Base-by-base conservation (phyloP, 1,284 basidiomycete genomes). In the Lignosus rhinocerotis region DNA sequence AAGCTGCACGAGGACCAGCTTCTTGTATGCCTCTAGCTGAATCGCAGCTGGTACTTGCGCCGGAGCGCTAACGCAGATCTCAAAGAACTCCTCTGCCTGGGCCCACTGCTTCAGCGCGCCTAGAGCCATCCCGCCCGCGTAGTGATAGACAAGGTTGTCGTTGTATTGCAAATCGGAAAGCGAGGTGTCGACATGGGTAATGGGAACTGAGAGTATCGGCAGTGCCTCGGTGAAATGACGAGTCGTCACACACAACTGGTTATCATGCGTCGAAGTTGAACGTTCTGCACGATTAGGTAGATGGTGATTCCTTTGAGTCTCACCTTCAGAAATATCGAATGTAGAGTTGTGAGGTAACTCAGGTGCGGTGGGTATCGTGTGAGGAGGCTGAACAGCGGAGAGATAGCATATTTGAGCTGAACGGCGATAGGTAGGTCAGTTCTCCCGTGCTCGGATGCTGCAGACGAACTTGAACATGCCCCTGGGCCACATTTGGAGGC, bases 1-100 rank as follows among this genome's bases (percentile, higher is more conserved):
- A 30, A 94, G 73, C 67, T 93, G 91, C 7, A 92, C 80, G 6
- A 94, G 76, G 8, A 83, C 73, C 41, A 92, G 75, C 73, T 94
- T 93, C 78, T 95, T 95, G 69, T 89, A 78, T 0, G 93, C 93
- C 66, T 94, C 93, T 65, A 93, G 72, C 70, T 96, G 93, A 6
- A 95, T 78, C 3, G 87, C 85, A 1, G 85, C 81, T 0, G 86
- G 82, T 1, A 77, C 78, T 1, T 80, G 76, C 0, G 86, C 85
- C 0, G 93, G 93, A 44, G 86, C 83, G 36, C 84, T 85, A 34
- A 90, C 84, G 60, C 86, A 88, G 34, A 88, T 86, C 72, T 93
- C 91, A 53, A 93, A 87, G 63, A 83, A 86, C 54, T 90, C 87
- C 55, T 85, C 83, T 0, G 92, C 89, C 14, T 84, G 79, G 2